A percentile compares a stretch with the other conserved stretches of the same genome.
Evolutionary conservation across 257 asterid species (phyloP).

Genomic region (Nemophila menziesii): DNA sequence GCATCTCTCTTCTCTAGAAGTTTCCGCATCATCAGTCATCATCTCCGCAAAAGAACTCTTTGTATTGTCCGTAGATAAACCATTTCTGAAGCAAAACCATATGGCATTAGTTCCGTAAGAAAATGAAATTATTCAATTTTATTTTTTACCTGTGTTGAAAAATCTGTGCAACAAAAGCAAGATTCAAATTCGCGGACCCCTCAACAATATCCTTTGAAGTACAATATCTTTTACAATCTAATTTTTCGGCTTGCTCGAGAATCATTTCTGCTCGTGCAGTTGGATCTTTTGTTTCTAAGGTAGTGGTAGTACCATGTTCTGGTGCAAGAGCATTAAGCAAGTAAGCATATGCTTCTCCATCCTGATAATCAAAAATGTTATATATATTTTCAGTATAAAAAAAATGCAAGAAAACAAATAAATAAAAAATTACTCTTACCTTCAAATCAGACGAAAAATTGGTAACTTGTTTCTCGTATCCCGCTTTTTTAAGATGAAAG

Average conservation of each 20-base stretch:
- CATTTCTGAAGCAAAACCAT: slow-evolving; percentile 42
- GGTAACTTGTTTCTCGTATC: slow-evolving; percentile 56
- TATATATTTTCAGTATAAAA: too few relatives aligned
- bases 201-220: slow-evolving; percentile 84
- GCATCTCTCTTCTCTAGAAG: slow-evolving; percentile 94
- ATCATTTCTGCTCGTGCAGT: slow-evolving; percentile 78
- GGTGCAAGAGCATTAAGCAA: slow-evolving; percentile 91
- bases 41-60: slow-evolving; percentile 64
- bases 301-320: slow-evolving; percentile 52
- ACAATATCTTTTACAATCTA: slow-evolving; percentile 77
- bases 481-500: slow-evolving; percentile 79
- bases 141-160: slow-evolving; percentile 67
- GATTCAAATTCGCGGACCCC: slow-evolving; percentile 77
- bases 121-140: background rate
- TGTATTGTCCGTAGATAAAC: slow-evolving; percentile 47
- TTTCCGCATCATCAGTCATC: slow-evolving; percentile 88
- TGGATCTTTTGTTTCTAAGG: slow-evolving; percentile 67
- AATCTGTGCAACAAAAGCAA: slow-evolving; percentile 95
- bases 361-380: slow-evolving; percentile 25
- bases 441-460: slow-evolving; percentile 89
- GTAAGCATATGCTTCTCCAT: slow-evolving; percentile 91
- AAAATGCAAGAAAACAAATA: background rate
- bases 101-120: background rate
- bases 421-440: slow-evolving; percentile 24
- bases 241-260: slow-evolving; percentile 83